Conservation (phyloP, 2,329 filamentous ascomycete genomes). For the Diaporthe helianthi region DNA sequence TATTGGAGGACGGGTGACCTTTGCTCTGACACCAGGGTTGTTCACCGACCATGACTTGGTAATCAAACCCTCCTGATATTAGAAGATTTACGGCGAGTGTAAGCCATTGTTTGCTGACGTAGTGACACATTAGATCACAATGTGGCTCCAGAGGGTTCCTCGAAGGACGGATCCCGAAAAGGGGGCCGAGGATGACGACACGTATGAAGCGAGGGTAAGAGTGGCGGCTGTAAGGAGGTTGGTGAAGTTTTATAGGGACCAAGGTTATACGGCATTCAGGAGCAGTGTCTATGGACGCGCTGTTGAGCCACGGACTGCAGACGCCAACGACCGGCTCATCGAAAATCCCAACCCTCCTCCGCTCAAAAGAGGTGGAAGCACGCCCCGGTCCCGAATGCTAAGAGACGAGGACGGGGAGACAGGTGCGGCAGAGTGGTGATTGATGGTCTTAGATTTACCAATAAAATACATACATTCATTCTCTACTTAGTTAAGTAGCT, state of each 20-base stretch:
- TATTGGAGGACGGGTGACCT: constrained; percentile 1
- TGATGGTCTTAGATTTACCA: background rate
- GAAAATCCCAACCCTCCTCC: background rate
- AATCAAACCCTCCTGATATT: background rate
- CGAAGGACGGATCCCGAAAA: too few species aligned
- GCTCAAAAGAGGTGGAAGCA: background rate
- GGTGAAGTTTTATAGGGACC: background rate
- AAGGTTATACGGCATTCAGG: background rate
- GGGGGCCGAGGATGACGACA: background rate
- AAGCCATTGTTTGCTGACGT: background rate
- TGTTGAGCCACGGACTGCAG: background rate
- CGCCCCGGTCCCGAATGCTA: background rate
- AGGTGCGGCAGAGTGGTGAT: background rate
- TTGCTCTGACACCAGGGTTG: background rate
- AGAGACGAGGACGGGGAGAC: background rate
- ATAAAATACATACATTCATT: too few species aligned
- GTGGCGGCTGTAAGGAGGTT: background rate
- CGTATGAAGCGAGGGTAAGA: background rate
- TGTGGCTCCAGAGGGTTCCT: background rate
- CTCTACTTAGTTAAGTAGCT: too few species aligned
- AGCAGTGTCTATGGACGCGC: background rate
- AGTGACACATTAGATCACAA: background rate
- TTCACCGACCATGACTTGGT: background rate
- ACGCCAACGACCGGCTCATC: background rate
- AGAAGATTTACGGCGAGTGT: background rate